Base-by-base conservation (phyloP, 495 filamentous ascomycete species). In the Annulohypoxylon nitens region DNA sequence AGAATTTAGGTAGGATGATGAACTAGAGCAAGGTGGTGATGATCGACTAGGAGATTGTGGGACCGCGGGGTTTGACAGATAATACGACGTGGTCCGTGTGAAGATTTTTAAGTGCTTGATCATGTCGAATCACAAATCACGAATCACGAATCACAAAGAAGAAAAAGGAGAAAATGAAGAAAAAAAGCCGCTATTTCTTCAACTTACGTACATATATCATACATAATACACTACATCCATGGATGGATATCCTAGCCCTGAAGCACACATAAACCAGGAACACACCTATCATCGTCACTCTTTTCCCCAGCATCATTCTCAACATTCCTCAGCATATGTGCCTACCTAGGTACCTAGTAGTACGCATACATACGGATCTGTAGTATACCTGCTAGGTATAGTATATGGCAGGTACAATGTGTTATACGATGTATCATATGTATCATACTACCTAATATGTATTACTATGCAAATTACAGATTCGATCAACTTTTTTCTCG, bases 61-160 rank as follows among this genome's bases (percentile, higher is more conserved):
- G 71, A 70, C 67, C 62, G 71, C 71, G 71, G 71, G 71, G 71
- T 74, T 18, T 70, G 66, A 74, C 65, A 65, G 61, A 54, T 69
- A 73, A 47, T 69, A 73, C 54, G 48, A 68, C 64, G 53, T 73
- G 64, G 64, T 69, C 70, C 60, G 65, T 69, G 64, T 59, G 47
- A 41, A 58, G 58, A 61, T 62, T 69, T 63, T 54, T 26, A 66
- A 54, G 45, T 53, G 43, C 47, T 50, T 54, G 20, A 65, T 71
- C 61, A 65, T 41, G 18, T 57, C 53, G 53, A 57, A 57, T 51
- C 57, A 64, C 7, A 60, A 25, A 43, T 16, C 37, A 45, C 30
- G 20, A 11, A 62, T 30, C 30, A 33, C n/a, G 20, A 11, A 62
- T 30, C 30, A 33, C n/a, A 47, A 25, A 18, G 51, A 47, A 11